Conservation (phyloP, 768 basidiomycete species). For the Macrocybe gigantea region DNA sequence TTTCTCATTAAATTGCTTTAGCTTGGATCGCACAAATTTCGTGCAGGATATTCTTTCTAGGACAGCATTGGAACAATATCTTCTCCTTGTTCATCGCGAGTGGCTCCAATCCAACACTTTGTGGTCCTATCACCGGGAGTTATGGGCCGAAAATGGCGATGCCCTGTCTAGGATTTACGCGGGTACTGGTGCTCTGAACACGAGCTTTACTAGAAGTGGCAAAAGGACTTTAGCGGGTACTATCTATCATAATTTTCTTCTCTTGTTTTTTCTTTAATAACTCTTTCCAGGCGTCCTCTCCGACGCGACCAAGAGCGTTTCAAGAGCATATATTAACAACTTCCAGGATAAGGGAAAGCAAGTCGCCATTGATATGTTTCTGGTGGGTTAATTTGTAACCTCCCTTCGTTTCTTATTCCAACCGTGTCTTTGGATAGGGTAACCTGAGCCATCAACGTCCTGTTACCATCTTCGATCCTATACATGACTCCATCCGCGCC, state of each 20-base stretch:
- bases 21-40: constrained; percentile 96
- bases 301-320: constrained; percentile 95
- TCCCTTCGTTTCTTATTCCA: neutral
- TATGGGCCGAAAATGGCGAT: constrained; percentile 98
- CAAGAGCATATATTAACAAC: constrained; percentile 95
- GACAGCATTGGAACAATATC: constrained; percentile 74
- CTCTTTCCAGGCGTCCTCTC: constrained; percentile 67
- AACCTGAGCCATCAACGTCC: constrained; percentile 85
- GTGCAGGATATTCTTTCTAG: constrained; percentile 93
- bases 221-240: constrained; percentile 87
- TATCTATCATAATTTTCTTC: constrained; percentile 9
- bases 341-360: constrained; percentile 97
- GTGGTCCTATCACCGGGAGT: constrained; percentile 85
- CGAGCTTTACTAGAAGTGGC: constrained; percentile 91
- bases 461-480: constrained; percentile 90
- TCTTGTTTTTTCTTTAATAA: constrained; percentile 1
- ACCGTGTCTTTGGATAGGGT: constrained; percentile 49
- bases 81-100: constrained; percentile 70
- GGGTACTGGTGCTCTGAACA: constrained; percentile 90
- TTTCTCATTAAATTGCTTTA: constrained; percentile 22
- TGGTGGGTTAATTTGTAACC: constrained; percentile 44
- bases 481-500: constrained; percentile 80
- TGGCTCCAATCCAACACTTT: constrained; percentile 65
- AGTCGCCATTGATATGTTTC: constrained; percentile 88
- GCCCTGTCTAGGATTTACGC: constrained; percentile 92